Evolutionary conservation across 305 asterid genomes (phyloP), one percentile per base, ranked within the genome.

Genomic region (Fraxinus albicans): DNA sequence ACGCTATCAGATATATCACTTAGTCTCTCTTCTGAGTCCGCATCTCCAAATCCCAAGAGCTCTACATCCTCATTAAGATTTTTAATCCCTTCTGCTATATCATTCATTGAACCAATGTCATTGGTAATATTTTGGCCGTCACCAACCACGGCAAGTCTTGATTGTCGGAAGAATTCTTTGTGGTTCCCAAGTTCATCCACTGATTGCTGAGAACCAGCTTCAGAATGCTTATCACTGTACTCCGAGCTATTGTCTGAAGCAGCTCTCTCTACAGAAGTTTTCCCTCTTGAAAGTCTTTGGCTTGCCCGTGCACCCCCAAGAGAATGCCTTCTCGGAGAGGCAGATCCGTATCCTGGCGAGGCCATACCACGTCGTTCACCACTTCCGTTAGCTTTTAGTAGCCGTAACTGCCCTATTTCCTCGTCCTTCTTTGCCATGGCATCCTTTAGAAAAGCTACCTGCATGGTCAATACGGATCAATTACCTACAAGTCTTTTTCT

Each of bases 1-100:
- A 88, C 98, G 10, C 98, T 90, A 87, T 97, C 99, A 29, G 99
- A 97, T 84, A 97, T 92, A 86, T 96, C 97, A 86, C 98, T 96
- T 25, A 97, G 92, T 82, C 98, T 92, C 89, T 94, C 98, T 33
- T 96, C 97, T 3, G 93, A 92, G 82, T 96, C 98, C 4, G 83
- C 94, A 80, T 93, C 98, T 82, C 94, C 97, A n/a, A 95, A 85
- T 78, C 96, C 95, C 79, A 93, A 76, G 83, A 95, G 94, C 82
- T 90, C 98, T 23, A 86, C 79, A 34, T 95, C 97, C 3, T 91
- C 97, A 17, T 78, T 83, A 78, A 80, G 86, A 80, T 82, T 85
- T 86, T 86, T 90, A 81, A 38, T 82, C 79, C 84, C 89, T 82
- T 80, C 85, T 79, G 86, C 84, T 17, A 79, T 81, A 75, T 84